phyloP scores from a whole-genome alignment of 805 yeast genomes.

The Yarrowia bubula region DNA sequence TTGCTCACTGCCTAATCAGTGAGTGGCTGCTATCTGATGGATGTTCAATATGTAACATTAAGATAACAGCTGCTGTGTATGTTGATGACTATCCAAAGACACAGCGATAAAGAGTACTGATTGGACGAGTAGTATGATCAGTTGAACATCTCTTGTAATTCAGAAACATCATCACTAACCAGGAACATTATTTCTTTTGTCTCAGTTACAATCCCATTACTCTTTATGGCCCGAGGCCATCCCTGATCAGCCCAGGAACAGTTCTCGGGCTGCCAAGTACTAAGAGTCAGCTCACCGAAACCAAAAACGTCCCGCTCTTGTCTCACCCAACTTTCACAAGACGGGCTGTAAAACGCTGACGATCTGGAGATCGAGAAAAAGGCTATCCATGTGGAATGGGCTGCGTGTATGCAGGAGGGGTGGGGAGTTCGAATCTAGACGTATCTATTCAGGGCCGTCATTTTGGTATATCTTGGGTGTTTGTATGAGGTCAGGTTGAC shows the following conservation, averaged over 20 bases:
- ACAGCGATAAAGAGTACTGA: too few species aligned
- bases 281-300: not conserved
- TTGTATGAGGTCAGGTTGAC: too few species aligned
- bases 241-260: conserved; percentile 2
- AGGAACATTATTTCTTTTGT: not conserved
- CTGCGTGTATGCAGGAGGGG: not conserved
- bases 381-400: not conserved
- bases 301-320: conserved; percentile 6
- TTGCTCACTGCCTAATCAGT: not conserved
- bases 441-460: not conserved
- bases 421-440: not conserved
- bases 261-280: not conserved
- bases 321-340: conserved; percentile 1
- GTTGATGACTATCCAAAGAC: too few species aligned
- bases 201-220: too few species aligned
- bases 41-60: too few species aligned
- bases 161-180: not conserved
- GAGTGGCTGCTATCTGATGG: too few species aligned
- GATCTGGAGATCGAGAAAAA: conserved; percentile 3
- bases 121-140: too few species aligned
- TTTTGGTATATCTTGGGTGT: not conserved
- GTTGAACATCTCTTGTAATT: too few species aligned
- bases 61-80: too few species aligned
- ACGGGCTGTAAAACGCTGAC: not conserved
- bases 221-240: not conserved